Percentiles rank a stretch among this genome's conserved stretches.
Evolutionary conservation across 371 early-diverging fungal genomes (phyloP).

Genomic region (Basidiobolus meristosporus): DNA sequence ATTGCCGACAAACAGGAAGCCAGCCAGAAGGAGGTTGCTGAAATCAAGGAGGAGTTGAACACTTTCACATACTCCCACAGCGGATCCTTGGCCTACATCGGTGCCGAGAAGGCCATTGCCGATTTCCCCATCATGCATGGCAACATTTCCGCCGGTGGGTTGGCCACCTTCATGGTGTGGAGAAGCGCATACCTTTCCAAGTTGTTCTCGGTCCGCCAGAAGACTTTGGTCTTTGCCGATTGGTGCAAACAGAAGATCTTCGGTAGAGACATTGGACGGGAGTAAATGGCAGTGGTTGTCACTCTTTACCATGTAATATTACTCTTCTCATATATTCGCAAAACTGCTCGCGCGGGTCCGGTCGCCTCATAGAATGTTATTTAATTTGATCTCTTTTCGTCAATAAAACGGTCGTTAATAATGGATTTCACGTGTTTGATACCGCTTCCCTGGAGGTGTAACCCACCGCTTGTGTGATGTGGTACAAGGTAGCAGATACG

Average conservation of each 20-base stretch:
- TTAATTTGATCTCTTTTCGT: too few relatives aligned
- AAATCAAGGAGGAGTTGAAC: slow-evolving; percentile 18
- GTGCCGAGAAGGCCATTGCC: slow-evolving; percentile 76
- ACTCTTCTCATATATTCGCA: background rate
- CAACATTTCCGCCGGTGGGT: slow-evolving; percentile 45
- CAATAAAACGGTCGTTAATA: too few relatives aligned
- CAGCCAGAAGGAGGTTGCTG: slow-evolving; percentile 10
- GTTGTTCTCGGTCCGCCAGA: slow-evolving; percentile 65
- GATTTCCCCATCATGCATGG: slow-evolving; percentile 61
- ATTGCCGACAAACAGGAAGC: slow-evolving; percentile 22
- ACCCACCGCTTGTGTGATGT: too few relatives aligned
- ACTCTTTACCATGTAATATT: background rate
- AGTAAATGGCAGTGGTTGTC: too few relatives aligned
- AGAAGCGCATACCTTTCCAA: slow-evolving; percentile 44
- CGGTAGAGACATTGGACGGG: slow-evolving; percentile 79
- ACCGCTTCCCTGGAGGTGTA: too few relatives aligned
- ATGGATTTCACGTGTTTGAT: too few relatives aligned
- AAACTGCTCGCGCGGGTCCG: too few relatives aligned
- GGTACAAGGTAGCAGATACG: too few relatives aligned
- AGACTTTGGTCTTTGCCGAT: slow-evolving; percentile 60
- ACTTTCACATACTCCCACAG: slow-evolving; percentile 67
- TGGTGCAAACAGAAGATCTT: slow-evolving; percentile 73
- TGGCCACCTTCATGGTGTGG: slow-evolving; percentile 61
- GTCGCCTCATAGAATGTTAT: too few relatives aligned
- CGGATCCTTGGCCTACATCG: slow-evolving; percentile 80